These are phyloP conservation scores for Nannochloropsis gaditana DNA, from an alignment of 108 stramenopile genomes.

Conservation along the genomic window DNA sequence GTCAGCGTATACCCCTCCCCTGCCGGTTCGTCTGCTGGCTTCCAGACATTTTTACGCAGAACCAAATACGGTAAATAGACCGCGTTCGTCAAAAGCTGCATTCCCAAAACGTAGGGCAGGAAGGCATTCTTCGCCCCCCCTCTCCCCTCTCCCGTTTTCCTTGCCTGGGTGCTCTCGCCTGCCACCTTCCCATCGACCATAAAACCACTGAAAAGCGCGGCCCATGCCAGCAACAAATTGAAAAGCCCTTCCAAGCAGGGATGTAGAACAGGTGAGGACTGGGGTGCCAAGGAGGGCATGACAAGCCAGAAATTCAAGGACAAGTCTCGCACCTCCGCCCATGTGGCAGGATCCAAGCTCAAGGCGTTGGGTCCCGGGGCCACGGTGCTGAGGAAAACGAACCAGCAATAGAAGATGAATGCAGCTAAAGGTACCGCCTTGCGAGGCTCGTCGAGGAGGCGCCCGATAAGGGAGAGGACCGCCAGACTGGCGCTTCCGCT, in stretches of 20 bases:
- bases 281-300: slow-evolving; percentile 63
- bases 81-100: slow-evolving; percentile 80
- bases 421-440: slow-evolving; percentile 59
- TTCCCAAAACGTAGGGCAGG: slow-evolving; percentile 60
- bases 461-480: slow-evolving; percentile 49
- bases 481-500: slow-evolving; percentile 51
- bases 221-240: slow-evolving; percentile 77
- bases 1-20: background rate
- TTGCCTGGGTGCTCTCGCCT: slow-evolving; percentile 27
- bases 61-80: slow-evolving; percentile 73
- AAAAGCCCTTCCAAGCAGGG: slow-evolving; percentile 76
- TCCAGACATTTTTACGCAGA: slow-evolving; percentile 57
- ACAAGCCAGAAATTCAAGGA: slow-evolving; percentile 75
- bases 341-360: slow-evolving; percentile 65
- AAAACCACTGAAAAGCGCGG: slow-evolving; percentile 76
- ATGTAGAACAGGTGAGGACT: slow-evolving; percentile 53
- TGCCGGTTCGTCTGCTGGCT: background rate
- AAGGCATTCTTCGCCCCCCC: slow-evolving; percentile 57
- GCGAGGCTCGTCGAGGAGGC: slow-evolving; percentile 62
- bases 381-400: slow-evolving; percentile 69
- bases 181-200: slow-evolving; percentile 64
- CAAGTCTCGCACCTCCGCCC: slow-evolving; percentile 73
- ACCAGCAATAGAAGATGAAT: slow-evolving; percentile 65
- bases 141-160: slow-evolving; percentile 46
- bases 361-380: slow-evolving; percentile 64